Conservation (phyloP, 345 rosid genomes). For the Citrus maxima region DNA sequence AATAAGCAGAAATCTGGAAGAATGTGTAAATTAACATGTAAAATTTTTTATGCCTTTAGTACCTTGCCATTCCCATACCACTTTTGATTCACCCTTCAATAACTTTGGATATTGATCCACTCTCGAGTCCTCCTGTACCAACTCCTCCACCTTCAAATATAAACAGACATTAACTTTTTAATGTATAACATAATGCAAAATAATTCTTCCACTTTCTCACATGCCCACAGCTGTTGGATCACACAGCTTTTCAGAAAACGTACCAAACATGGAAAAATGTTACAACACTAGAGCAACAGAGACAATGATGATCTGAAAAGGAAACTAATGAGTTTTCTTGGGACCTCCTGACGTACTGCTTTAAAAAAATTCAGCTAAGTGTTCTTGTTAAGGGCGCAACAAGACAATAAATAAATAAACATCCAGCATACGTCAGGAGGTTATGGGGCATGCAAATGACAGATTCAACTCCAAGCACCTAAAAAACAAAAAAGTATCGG, state of each 20-base stretch:
- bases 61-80: conserved; percentile 99
- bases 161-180: not conserved
- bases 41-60: conserved; percentile 1
- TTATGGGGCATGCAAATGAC: not conserved
- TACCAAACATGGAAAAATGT: not conserved
- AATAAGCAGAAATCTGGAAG: not conserved
- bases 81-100: conserved; percentile 85
- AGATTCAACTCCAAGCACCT: not conserved
- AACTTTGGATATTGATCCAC: conserved; percentile 76
- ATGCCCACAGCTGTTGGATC: not conserved
- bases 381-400: not conserved
- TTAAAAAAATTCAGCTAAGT: not conserved
- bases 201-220: not conserved
- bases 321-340: not conserved
- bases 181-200: not conserved
- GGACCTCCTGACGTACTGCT: not conserved
- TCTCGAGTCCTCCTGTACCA: conserved; percentile 87
- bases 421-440: not conserved
- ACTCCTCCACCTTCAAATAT: conserved; percentile 69
- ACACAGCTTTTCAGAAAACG: not conserved
- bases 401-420: not conserved
- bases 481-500: not conserved
- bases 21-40: not conserved
- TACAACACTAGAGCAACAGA: not conserved
- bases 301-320: not conserved